Base-by-base conservation (phyloP, 352 stramenopile genomes). In the Phytophthora pluvialis region DNA sequence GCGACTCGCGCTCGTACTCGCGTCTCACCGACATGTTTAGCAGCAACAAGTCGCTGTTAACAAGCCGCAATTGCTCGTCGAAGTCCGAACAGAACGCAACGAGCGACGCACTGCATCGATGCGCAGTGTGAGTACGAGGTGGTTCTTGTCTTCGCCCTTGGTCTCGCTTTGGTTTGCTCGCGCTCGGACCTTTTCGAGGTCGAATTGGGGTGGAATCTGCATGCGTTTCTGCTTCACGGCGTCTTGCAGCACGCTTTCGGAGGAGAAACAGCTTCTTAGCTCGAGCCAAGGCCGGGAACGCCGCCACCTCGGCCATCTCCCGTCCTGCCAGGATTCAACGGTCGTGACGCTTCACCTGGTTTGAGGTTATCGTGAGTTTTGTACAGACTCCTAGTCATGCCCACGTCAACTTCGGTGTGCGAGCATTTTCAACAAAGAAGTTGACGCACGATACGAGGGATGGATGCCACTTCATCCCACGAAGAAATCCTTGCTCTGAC, bases 201-300 rank as follows among this genome's bases (percentile, higher is more conserved):
- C 16, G 43, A 40, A 16, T 39, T 11, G 42, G 1, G 3, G 21
- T 56, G 32, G 25, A 48, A 40, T 31, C 15, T 13, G 2, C 49
- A 49, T 18, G 47, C 25, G 5, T 13, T 21, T 21, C 39, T 21
- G 5, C 33, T 49, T 43, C 54, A 8, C n/a, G 39, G 5, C 3
- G 36, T 7, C n/a, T 35, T 33, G 16, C 4, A 40, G 25, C 21
- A 6, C 29, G 29, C 26, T 63, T 46, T 13, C 65, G 40, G 29
- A 18, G 38, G 10, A 67, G 48, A 12, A 64, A 77, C 58, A 67
- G 44, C 52, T 67, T 65, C 56, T 74, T 77, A 18, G 70, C 60
- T 10, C 70, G 60, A 18, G 46, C 55, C 16, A 78, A 58, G 3
- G 66, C 70, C 11, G 66, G 61, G 48, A 78, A 78, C n/a, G 40